A percentile compares a stretch with the other conserved stretches of the same genome.
Conservation (phyloP, 352 stramenopile genomes). For the Elongisporangium prolatum region DNA sequence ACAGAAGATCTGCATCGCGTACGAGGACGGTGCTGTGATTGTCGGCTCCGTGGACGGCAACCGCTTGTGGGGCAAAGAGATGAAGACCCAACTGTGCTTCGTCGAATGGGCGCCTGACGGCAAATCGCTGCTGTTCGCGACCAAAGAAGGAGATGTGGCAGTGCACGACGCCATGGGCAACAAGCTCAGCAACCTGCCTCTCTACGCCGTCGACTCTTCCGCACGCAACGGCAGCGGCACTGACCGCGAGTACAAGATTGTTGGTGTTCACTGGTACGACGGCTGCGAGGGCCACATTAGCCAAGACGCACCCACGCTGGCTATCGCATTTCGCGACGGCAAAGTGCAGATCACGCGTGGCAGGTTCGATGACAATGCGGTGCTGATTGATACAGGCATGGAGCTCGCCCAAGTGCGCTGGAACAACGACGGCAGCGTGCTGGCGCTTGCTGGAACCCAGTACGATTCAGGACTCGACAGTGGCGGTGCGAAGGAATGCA, state of each 20-base stretch:
- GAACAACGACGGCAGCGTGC: constrained; percentile 90
- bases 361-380: constrained; percentile 76
- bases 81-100: constrained; percentile 87
- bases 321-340: constrained; percentile 89
- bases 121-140: constrained; percentile 87
- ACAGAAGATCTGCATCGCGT: constrained; percentile 94
- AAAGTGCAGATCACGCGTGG: constrained; percentile 90
- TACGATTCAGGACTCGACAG: constrained; percentile 24
- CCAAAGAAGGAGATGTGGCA: constrained; percentile 74
- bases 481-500: constrained; percentile 56
- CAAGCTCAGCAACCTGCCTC: constrained; percentile 72
- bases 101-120: constrained; percentile 94
- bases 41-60: constrained; percentile 93
- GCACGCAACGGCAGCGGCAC: constrained; percentile 10
- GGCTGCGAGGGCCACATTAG: constrained; percentile 86
- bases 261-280: constrained; percentile 83
- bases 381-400: constrained; percentile 91
- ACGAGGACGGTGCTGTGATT: constrained; percentile 93
- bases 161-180: constrained; percentile 88
- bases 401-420: constrained; percentile 78
- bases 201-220: constrained; percentile 65
- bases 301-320: constrained; percentile 86
- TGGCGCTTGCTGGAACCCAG: constrained; percentile 81
- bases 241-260: constrained; percentile 70
- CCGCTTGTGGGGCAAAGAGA: constrained; percentile 92